Base-by-base conservation (phyloP, 306 rosid species). In the Cajanus cajan region DNA sequence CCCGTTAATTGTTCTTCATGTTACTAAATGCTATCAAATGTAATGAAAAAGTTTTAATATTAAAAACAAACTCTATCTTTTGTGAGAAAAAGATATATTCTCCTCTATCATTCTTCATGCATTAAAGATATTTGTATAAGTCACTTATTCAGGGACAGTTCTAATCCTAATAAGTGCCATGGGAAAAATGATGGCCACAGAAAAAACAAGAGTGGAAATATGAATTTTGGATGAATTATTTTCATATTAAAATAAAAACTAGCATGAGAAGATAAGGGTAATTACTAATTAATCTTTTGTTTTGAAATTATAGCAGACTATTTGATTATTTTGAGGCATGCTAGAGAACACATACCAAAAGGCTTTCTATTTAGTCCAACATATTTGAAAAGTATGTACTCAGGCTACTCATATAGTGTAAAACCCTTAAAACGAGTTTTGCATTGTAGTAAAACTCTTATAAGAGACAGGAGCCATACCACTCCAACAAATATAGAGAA, bases 401-500 rank as follows among this genome's bases (percentile, higher is more conserved):
- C 33, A 65, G 37, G 70, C 70, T 37, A 40, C 24, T 65, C 51
- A 66, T 66, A 11, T 66, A 65, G 8, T 37, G 50, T 37, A 37
- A 64, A 64, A 33, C 47, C 8, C 24, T 62, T 34, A 62, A 33
- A 62, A 62, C 24, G 34, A 33, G 45, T 63, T 63, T 36, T 63
- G 36, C 43, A 62, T 31, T n/a, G 28, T 4, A 45, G 36, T 8
- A 54, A 66, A 43, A 22, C 24, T 58, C 31, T 24, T 39, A 61
- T 11, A 22, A 52, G 64, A 71, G 82, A 75, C 12, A 84, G 88
- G 40, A 82, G 40, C 63, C 90, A 34, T 91, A 93, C 95, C 95
- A 91, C 93, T 33, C 97, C 97, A 34, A 71, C 33, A 72, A 94
- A 94, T 76, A 94, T 90, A 58, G 82, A 87, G 83, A 89, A 90